phyloP scores from a whole-genome alignment of 768 basidiomycete species.

The Trametes sanguinea region DNA sequence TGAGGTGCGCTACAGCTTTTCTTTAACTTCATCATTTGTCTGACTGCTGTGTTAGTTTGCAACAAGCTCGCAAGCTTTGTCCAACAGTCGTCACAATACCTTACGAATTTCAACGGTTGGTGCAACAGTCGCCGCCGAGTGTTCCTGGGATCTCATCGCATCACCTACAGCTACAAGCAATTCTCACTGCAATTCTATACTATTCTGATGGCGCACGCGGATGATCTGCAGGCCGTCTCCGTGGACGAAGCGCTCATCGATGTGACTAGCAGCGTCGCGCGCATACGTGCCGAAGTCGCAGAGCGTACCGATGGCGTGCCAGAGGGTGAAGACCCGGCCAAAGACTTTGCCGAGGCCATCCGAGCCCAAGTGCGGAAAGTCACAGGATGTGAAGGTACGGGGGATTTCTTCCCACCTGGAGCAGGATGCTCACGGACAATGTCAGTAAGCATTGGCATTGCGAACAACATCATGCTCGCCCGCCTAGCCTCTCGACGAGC shows the following conservation, averaged over 20 bases:
- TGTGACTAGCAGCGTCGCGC: constrained; percentile 63
- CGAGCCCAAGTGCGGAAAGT: constrained; percentile 71
- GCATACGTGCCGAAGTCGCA: constrained; percentile 34
- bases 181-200: constrained; percentile 89
- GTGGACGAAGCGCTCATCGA: constrained; percentile 96
- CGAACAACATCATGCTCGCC: constrained; percentile 90
- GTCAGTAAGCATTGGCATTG: constrained; percentile 88
- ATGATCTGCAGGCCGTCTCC: constrained; percentile 92
- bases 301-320: constrained; percentile 27
- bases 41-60: background rate
- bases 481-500: constrained; percentile 89
- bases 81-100: constrained; percentile 75
- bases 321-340: constrained; percentile 56
- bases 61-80: constrained; percentile 75
- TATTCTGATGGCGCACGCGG: constrained; percentile 85
- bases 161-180: constrained; percentile 69
- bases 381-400: constrained; percentile 83
- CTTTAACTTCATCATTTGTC: no score
- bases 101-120: constrained; percentile 88
- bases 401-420: background rate
- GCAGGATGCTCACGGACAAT: no score
- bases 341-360: constrained; percentile 79
- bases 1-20: constrained; percentile 62
- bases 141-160: background rate
- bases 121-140: constrained; percentile 2